Evolutionary conservation across 768 basidiomycete genomes (phyloP), one percentile per base, ranked within the genome.

Genomic region (Artomyces pyxidatus): DNA sequence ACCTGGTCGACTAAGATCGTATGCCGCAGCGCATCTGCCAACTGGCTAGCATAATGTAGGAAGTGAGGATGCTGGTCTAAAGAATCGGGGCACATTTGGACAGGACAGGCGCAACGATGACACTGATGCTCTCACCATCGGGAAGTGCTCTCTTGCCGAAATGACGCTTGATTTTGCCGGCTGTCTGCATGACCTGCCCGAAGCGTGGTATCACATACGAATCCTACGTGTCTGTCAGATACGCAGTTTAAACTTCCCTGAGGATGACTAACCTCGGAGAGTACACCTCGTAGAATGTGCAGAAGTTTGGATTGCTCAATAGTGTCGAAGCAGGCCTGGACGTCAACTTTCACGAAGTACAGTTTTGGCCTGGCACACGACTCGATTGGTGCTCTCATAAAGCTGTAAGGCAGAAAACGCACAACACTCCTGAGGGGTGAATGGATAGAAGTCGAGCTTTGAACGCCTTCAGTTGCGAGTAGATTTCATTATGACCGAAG

Each of bases 291-390:
- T 23, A 98, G 65, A 30, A 99, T 88, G 32, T 78, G 72, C 27
- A 98, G 65, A 38, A 99, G 67, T 58, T 85, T 93, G 7, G 77
- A 73, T 64, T 98, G 96, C 28, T 91, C 83, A 50, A 98, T 98
- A 0, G 88, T 91, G 66, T 99, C 96, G 70, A 97, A 99, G 58
- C 93, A 96, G 6, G 95, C 85, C 52, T 86, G 86, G 16, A 98
- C 92, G 61, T 99, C 96, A 22, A 96, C 80, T 65, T 99, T 99
- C 44, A 93, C 94, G 58, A 99, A 95, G 65, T 93, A 98, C 6
- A 98, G 65, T 54, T 81, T 81, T 0, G 94, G 91, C 30, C 94
- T 95, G 45, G 9, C 3, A 32, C 32, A 17, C 14, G n/a, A 29
- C 22, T 17, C 26, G 23, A 8, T 6, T 16, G 21, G 16, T 14